These are phyloP conservation scores for Paramecium octaurelia DNA, from an alignment of 73 alveolate species.

Conservation along the genomic window DNA sequence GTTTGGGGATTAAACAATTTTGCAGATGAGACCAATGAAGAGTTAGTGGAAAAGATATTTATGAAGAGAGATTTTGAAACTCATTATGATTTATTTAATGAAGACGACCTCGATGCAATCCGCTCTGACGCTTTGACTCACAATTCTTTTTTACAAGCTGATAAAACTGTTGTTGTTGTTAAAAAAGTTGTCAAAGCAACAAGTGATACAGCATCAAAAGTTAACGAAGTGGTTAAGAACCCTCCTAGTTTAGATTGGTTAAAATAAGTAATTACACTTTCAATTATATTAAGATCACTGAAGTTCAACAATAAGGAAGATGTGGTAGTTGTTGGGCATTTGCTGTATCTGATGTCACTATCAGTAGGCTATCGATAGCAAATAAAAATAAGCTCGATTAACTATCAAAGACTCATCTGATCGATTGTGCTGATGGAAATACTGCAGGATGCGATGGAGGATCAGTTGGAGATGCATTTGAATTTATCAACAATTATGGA, in stretches of 20 bases:
- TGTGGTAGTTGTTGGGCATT: conserved; percentile 55
- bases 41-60: not conserved
- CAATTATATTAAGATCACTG: not conserved
- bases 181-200: not conserved
- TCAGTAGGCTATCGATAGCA: not conserved
- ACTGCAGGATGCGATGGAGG: conserved; percentile 47
- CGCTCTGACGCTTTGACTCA: not conserved
- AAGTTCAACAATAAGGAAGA: not conserved
- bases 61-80: conserved; percentile 17
- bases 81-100: not conserved
- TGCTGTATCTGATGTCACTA: not conserved
- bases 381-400: not conserved
- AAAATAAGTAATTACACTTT: not conserved
- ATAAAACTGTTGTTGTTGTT: not conserved
- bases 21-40: conserved; percentile 19
- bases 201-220: not conserved
- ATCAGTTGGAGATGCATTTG: not conserved
- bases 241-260: not conserved
- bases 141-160: not conserved
- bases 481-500: not conserved
- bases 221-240: not conserved
- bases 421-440: not conserved
- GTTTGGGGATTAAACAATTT: conserved; percentile 19
- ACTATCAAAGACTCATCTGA: not conserved
- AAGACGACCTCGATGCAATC: not conserved